phyloP scores from a whole-genome alignment of 495 filamentous ascomycete species.

The Aspergillus nidulans region DNA sequence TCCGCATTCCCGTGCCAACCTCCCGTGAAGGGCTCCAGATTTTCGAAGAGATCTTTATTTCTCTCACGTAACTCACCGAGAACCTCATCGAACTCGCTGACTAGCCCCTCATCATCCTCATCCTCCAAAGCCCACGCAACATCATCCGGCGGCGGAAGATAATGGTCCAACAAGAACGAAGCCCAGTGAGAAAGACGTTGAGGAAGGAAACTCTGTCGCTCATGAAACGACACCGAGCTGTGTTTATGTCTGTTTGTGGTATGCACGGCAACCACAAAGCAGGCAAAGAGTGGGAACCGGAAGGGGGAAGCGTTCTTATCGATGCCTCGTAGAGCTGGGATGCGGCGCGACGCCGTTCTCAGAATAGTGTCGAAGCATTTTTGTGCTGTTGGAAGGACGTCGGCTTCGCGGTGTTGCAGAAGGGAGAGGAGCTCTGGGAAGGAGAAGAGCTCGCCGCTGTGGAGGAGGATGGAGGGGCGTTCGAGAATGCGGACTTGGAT shows the following conservation, averaged over 20 bases:
- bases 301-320: slow-evolving; percentile 16
- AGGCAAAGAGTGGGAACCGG: slow-evolving; percentile 27
- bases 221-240: not conserved
- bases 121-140: slow-evolving; percentile 27
- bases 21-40: slow-evolving; percentile 16
- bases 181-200: slow-evolving; percentile 35
- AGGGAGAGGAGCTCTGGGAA: slow-evolving; percentile 30
- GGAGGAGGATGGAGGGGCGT: slow-evolving; percentile 30
- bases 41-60: slow-evolving; percentile 9
- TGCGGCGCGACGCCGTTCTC: slow-evolving; percentile 10
- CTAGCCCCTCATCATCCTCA: slow-evolving; percentile 25
- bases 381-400: slow-evolving; percentile 25
- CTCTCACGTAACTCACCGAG: slow-evolving; percentile 13
- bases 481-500: slow-evolving; percentile 36
- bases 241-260: slow-evolving; percentile 1
- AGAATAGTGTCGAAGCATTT: slow-evolving; percentile 26
- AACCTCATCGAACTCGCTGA: slow-evolving; percentile 22
- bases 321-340: slow-evolving; percentile 21
- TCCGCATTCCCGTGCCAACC: slow-evolving; percentile 12
- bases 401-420: slow-evolving; percentile 18
- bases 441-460: slow-evolving; percentile 37
- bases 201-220: slow-evolving; percentile 16
- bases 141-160: slow-evolving; percentile 26
- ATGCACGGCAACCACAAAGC: slow-evolving; percentile 19
- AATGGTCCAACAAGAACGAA: slow-evolving; percentile 34